These are phyloP conservation scores for Penicillium thymicola DNA, from an alignment of 2,329 filamentous ascomycete genomes.

Conservation along the genomic window DNA sequence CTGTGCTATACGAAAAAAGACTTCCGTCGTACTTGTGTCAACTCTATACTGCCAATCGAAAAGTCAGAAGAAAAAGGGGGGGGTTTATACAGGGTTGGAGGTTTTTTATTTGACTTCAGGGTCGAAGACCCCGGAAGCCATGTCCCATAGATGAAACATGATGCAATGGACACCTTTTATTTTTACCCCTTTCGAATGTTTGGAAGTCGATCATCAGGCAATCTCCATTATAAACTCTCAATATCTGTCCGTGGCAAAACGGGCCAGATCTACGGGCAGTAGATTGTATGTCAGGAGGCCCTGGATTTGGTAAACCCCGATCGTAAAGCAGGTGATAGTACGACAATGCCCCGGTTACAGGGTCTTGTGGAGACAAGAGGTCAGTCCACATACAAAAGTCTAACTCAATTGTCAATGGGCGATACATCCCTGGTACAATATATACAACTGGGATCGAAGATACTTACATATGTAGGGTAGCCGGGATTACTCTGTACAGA, in stretches of 20 bases:
- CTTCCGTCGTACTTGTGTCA: constrained; percentile 1
- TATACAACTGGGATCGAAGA: not conserved
- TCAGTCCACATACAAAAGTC: constrained; percentile 13
- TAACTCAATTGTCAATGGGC: not conserved
- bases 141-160: not conserved
- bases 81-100: not conserved
- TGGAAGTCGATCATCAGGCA: not conserved
- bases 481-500: not conserved
- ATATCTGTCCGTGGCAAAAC: not conserved
- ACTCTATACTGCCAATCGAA: constrained; percentile 2
- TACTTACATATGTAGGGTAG: not conserved
- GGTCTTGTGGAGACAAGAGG: constrained; percentile 5
- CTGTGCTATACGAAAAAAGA: not conserved
- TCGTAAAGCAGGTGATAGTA: constrained; percentile 15
- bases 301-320: not conserved
- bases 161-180: not conserved
- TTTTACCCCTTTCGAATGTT: not conserved
- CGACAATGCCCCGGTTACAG: constrained; percentile 12
- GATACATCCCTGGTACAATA: not conserved
- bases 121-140: constrained; percentile 5
- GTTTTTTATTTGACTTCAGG: constrained; percentile 1
- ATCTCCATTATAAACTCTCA: not conserved
- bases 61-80: not conserved
- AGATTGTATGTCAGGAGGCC: not conserved
- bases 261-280: not conserved